Percentiles rank a stretch among this genome's conserved stretches.
Conservation (phyloP, 1,139 yeast genomes). For the Pichia sp. region DNA sequence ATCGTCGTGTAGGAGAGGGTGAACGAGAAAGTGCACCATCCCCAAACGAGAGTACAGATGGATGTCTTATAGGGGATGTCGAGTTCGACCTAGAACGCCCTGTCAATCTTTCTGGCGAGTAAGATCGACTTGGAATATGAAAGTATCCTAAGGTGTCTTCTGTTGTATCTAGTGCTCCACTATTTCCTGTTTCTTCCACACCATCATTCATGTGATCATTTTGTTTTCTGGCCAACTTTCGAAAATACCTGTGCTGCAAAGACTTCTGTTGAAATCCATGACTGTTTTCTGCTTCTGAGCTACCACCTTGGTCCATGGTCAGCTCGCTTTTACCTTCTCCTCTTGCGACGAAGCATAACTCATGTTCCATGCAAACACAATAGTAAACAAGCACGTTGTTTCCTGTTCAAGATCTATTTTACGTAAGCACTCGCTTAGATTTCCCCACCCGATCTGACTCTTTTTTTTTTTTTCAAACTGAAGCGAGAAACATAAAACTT, state of each 20-base stretch:
- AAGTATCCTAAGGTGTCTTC: conserved; percentile 3
- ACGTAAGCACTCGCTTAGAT: neutral
- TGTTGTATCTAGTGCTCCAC: neutral
- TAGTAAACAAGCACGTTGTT: neutral
- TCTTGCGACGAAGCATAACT: neutral
- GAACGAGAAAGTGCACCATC: conserved; percentile 7
- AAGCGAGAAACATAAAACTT: neutral
- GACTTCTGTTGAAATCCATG: neutral
- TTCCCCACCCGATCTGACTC: neutral
- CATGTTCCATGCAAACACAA: neutral
- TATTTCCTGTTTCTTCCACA: neutral
- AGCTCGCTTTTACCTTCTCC: neutral
- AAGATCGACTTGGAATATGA: conserved; percentile 10
- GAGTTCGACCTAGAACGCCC: conserved; percentile 16
- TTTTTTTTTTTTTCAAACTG: neutral
- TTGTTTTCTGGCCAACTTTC: neutral
- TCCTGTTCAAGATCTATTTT: neutral
- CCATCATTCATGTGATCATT: neutral
- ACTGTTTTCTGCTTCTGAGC: neutral
- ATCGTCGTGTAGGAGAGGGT: conserved; percentile 19
- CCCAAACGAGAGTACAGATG: neutral
- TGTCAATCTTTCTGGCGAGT: conserved; percentile 16
- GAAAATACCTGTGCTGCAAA: conserved; percentile 4
- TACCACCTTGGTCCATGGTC: neutral
- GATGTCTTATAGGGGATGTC: conserved; percentile 13